A percentile compares a stretch with the other conserved stretches of the same genome.
phyloP scores from a whole-genome alignment of 495 filamentous ascomycete species.

The Acidiella bohemica region DNA sequence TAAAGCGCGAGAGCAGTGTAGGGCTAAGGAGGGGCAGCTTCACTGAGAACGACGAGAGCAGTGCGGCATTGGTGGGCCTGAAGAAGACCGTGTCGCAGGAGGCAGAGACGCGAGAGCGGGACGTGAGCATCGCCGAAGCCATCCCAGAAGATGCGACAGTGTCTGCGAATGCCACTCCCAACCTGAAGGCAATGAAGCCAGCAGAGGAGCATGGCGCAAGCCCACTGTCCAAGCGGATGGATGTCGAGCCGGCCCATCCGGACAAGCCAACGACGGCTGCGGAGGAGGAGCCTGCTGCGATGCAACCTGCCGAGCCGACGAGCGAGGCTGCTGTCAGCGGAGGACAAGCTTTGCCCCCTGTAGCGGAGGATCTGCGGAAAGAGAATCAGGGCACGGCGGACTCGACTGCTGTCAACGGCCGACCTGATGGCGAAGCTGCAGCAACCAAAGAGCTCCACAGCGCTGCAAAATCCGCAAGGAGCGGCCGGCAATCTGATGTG shows the following conservation, averaged over 20 bases:
- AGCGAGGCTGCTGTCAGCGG: constrained; percentile 27
- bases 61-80: constrained; percentile 16
- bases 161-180: constrained; percentile 11
- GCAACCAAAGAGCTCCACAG: background rate
- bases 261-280: constrained; percentile 30
- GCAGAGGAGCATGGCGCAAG: constrained; percentile 4
- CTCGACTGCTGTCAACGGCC: background rate
- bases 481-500: no score
- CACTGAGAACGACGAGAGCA: constrained; percentile 17
- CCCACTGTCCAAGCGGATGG: constrained; percentile 11
- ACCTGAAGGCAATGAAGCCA: background rate
- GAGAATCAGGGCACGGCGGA: background rate
- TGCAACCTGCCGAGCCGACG: constrained; percentile 29
- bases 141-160: constrained; percentile 25
- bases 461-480: background rate
- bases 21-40: constrained; percentile 23
- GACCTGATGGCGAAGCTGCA: background rate
- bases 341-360: constrained; percentile 24
- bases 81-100: constrained; percentile 24
- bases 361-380: constrained; percentile 17
- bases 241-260: constrained; percentile 8
- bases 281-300: constrained; percentile 24
- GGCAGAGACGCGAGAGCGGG: constrained; percentile 22
- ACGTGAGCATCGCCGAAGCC: constrained; percentile 18
- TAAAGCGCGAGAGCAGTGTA: constrained; percentile 16